These are phyloP conservation scores for Arachnomyces sp. DNA, from an alignment of 2,329 filamentous ascomycete species.

Conservation along the genomic window DNA sequence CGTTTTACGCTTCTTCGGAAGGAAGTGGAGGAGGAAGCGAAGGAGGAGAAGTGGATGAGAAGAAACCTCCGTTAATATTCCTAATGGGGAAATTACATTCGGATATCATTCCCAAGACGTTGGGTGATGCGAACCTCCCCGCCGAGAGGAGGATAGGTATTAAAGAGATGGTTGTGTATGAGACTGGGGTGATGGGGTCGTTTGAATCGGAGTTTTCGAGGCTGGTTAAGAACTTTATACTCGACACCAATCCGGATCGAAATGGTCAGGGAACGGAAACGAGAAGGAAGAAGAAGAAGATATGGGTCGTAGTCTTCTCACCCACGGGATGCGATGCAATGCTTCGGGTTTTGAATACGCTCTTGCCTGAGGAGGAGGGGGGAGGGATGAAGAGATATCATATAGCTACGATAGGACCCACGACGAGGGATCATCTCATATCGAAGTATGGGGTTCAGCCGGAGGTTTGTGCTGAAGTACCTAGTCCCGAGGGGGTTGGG, in stretches of 20 bases:
- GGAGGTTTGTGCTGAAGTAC: constrained; percentile 63
- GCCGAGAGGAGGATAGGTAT: constrained; percentile 52
- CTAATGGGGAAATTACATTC: constrained; percentile 81
- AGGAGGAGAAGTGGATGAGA: constrained; percentile 42
- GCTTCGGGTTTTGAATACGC: constrained; percentile 41
- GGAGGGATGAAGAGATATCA: constrained; percentile 41
- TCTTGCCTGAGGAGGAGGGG: constrained; percentile 34
- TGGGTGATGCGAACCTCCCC: constrained; percentile 53
- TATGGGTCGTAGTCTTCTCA: constrained; percentile 46
- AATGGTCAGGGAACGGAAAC: constrained; percentile 6
- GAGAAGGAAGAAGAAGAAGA: constrained; percentile 15
- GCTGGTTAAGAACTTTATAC: constrained; percentile 38
- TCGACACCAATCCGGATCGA: constrained; percentile 12
- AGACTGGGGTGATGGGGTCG: constrained; percentile 70
- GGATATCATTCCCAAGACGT: constrained; percentile 77
- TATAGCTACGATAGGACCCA: constrained; percentile 87
- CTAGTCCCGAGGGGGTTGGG: constrained; percentile 71
- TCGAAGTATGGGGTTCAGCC: constrained; percentile 35
- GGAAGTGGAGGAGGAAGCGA: constrained; percentile 11
- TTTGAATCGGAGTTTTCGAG: constrained; percentile 61
- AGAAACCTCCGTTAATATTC: constrained; percentile 61
- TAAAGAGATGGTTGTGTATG: constrained; percentile 76
- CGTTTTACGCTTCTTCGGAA: constrained; percentile 21
- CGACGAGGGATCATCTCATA: constrained; percentile 66
- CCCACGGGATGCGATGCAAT: constrained; percentile 55